phyloP scores from a whole-genome alignment of 331 rosid species.

The Erythrophleum ivorense region DNA sequence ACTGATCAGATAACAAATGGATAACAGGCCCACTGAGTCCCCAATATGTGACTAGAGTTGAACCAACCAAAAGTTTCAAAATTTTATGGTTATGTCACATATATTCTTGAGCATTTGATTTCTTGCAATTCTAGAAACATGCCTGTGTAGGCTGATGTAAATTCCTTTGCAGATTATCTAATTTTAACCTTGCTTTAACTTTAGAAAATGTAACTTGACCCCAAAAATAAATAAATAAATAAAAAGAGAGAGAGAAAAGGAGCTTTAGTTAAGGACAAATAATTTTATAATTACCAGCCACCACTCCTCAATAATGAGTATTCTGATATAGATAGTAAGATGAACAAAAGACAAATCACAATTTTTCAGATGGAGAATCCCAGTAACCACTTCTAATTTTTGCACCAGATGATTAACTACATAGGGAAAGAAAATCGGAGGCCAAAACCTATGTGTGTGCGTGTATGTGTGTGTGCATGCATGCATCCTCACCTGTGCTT shows the following conservation, averaged over 20 bases:
- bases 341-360: slow-evolving; percentile 4
- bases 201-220: slow-evolving; percentile 70
- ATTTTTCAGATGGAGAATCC: not conserved
- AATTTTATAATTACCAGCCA: slow-evolving; percentile 7
- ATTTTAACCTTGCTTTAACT: slow-evolving; percentile 71
- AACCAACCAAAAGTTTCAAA: slow-evolving; percentile 65
- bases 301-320: not conserved
- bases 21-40: slow-evolving; percentile 91
- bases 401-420: slow-evolving; percentile 3
- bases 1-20: slow-evolving; percentile 65
- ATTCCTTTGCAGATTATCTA: slow-evolving; percentile 41
- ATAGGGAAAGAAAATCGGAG: not conserved
- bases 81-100: not conserved
- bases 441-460: not conserved
- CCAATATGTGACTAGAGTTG: slow-evolving; percentile 88
- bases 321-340: slow-evolving; percentile 13
- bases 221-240: slow-evolving; percentile 14
- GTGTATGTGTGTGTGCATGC: not conserved
- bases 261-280: slow-evolving; percentile 9
- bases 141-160: slow-evolving; percentile 56
- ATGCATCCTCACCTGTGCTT: not conserved
- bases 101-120: slow-evolving; percentile 31
- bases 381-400: slow-evolving; percentile 1
- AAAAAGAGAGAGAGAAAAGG: not conserved
- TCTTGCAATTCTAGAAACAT: slow-evolving; percentile 28